Percentiles rank a stretch among this genome's conserved stretches.
These are phyloP conservation scores for Berberis vulgaris DNA, from an alignment of 164 flowering plant species.

Conservation along the genomic window DNA sequence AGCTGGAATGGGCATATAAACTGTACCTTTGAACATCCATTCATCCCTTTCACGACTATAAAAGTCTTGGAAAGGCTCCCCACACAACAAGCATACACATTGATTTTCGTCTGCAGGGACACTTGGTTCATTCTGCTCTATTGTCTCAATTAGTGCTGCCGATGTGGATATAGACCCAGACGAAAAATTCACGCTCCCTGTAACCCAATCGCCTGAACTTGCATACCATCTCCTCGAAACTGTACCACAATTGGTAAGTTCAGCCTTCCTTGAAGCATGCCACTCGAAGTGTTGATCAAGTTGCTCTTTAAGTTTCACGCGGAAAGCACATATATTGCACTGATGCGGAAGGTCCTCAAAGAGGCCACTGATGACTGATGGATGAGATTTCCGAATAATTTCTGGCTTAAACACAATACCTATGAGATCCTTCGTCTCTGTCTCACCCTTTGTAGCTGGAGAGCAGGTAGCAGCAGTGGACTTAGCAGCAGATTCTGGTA, in stretches of 20 bases:
- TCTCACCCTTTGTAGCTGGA: conserved; percentile 21
- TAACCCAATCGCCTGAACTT: conserved; percentile 44
- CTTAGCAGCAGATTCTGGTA: conserved; percentile 20
- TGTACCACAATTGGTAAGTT: conserved; percentile 10
- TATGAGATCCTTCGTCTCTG: conserved; percentile 40
- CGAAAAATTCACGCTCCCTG: conserved; percentile 20
- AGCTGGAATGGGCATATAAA: conserved; percentile 28
- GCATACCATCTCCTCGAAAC: conserved; percentile 64
- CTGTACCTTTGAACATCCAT: conserved; percentile 90
- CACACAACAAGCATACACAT: conserved; percentile 71
- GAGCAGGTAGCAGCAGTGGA: conserved; percentile 15
- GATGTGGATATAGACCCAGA: conserved; percentile 2
- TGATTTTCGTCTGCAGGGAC: conserved; percentile 90
- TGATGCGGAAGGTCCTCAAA: conserved; percentile 52
- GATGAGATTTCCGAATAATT: conserved; percentile 56
- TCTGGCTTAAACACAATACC: conserved; percentile 75
- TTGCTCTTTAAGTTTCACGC: conserved; percentile 46
- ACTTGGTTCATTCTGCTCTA: conserved; percentile 33
- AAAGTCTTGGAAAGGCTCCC: conserved; percentile 82
- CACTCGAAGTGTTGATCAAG: conserved; percentile 68
- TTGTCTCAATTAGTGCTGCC: background rate
- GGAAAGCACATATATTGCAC: conserved; percentile 65
- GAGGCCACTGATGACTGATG: conserved; percentile 48
- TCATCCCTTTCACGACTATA: conserved; percentile 47
- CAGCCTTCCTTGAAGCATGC: conserved; percentile 44